phyloP scores from a whole-genome alignment of 345 rosid species.

The Cochlearia excelsa region DNA sequence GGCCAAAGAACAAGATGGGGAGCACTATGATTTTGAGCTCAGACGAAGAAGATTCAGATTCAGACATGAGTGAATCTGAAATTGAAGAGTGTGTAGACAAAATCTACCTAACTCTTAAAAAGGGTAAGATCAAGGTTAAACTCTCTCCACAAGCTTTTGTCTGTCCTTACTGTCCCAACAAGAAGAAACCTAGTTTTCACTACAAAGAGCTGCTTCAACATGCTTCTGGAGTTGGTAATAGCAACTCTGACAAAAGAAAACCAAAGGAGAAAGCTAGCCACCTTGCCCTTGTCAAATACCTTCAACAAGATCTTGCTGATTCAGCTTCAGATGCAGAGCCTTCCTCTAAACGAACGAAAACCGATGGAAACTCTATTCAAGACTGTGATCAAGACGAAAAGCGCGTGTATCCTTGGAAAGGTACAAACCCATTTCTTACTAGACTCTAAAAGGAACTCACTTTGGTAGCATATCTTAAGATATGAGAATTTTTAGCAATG shows the following conservation, averaged over 20 bases:
- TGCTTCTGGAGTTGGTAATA: conserved; percentile 92
- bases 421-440: conserved; percentile 1
- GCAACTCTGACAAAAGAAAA: conserved; percentile 66
- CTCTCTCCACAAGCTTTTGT: conserved; percentile 55
- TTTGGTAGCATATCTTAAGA: conserved; percentile 7
- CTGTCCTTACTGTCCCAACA: conserved; percentile 84
- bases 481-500: background rate
- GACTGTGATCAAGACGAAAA: conserved; percentile 60
- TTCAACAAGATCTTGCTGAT: conserved; percentile 54
- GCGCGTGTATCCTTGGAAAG: conserved; percentile 89
- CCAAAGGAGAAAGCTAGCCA: conserved; percentile 77
- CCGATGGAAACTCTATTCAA: conserved; percentile 32
- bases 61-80: conserved; percentile 39
- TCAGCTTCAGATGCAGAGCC: conserved; percentile 37
- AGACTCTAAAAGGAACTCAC: background rate
- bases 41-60: conserved; percentile 46
- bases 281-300: conserved; percentile 71
- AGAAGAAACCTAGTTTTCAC: conserved; percentile 65
- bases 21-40: conserved; percentile 39
- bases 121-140: conserved; percentile 56
- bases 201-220: conserved; percentile 83
- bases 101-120: conserved; percentile 58
- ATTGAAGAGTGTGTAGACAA: conserved; percentile 53
- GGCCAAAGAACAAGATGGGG: conserved; percentile 26
- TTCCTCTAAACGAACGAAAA: conserved; percentile 35